phyloP scores from a whole-genome alignment of 495 filamentous ascomycete genomes.

The Thermothielavioides terrestris region DNA sequence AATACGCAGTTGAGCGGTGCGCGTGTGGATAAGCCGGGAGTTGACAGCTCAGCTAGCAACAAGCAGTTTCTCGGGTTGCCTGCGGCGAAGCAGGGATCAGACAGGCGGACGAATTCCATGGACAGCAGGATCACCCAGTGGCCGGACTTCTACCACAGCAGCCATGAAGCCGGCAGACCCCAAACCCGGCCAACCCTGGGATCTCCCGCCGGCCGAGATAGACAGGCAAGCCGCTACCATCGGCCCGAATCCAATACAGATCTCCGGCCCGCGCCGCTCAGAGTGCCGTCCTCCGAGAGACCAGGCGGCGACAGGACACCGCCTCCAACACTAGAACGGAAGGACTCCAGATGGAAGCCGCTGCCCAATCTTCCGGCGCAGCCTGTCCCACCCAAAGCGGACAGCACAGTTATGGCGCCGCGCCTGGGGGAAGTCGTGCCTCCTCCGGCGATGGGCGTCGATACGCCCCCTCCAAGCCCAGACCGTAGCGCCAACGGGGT shows the following conservation, averaged over 20 bases:
- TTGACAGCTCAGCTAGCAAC: constrained; percentile 3
- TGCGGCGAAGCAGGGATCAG: background rate
- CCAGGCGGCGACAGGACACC: background rate
- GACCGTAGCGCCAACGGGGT: constrained; percentile 7
- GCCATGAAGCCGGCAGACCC: background rate
- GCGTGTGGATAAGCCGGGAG: constrained; percentile 13
- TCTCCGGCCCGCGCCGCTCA: constrained; percentile 16
- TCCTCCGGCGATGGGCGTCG: background rate
- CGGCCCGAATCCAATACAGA: background rate
- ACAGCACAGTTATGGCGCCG: background rate
- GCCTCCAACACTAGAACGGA: constrained; percentile 1
- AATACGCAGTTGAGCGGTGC: constrained; percentile 27
- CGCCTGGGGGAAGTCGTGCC: no score
- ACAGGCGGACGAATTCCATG: constrained; percentile 10
- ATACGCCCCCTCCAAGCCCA: constrained; percentile 12
- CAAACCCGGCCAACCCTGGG: background rate
- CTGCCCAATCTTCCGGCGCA: constrained; percentile 14
- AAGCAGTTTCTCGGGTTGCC: constrained; percentile 1
- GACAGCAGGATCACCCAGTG: constrained; percentile 29
- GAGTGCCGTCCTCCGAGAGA: constrained; percentile 12
- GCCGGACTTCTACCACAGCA: constrained; percentile 22
- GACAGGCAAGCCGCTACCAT: background rate
- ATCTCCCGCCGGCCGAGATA: background rate
- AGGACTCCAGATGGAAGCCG: constrained; percentile 19
- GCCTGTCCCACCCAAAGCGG: background rate